These are phyloP conservation scores for Durusdinium trenchii DNA, from an alignment of 73 alveolate species.

Conservation along the genomic window DNA sequence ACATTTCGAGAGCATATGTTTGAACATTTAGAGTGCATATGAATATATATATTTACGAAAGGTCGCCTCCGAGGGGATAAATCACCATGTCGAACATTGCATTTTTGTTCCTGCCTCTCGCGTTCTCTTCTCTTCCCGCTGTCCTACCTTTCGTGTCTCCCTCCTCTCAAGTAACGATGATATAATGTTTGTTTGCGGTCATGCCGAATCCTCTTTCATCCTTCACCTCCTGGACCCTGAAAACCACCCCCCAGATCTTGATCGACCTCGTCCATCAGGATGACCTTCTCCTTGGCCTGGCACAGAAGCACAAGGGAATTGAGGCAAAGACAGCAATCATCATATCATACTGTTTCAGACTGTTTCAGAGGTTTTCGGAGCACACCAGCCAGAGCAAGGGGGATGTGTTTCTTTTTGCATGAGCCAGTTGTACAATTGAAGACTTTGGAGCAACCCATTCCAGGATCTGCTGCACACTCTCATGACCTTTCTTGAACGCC, in stretches of 20 bases:
- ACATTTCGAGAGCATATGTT: too few relatives aligned
- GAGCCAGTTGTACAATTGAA: background rate
- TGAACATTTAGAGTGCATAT: too few relatives aligned
- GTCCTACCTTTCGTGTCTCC: too few relatives aligned
- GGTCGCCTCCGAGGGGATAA: too few relatives aligned
- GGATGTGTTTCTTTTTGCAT: background rate
- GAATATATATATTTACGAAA: too few relatives aligned
- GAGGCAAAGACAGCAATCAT: background rate
- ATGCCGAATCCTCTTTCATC: background rate
- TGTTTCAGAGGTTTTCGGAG: too few relatives aligned
- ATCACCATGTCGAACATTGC: background rate
- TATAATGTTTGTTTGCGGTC: background rate
- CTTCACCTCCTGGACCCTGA: background rate
- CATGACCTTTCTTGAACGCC: constrained; percentile 71
- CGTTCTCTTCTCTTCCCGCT: too few relatives aligned
- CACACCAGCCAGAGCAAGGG: background rate
- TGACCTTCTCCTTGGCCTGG: constrained; percentile 59
- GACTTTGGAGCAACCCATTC: background rate
- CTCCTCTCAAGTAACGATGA: too few relatives aligned
- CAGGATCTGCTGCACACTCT: constrained; percentile 76
- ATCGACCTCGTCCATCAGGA: background rate
- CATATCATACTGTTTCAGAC: too few relatives aligned
- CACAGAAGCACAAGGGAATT: constrained; percentile 83
- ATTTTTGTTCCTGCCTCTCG: background rate
- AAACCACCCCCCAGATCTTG: background rate